Evolutionary conservation across 257 asterid genomes (phyloP).

Genomic region (Ilex asprella): DNA sequence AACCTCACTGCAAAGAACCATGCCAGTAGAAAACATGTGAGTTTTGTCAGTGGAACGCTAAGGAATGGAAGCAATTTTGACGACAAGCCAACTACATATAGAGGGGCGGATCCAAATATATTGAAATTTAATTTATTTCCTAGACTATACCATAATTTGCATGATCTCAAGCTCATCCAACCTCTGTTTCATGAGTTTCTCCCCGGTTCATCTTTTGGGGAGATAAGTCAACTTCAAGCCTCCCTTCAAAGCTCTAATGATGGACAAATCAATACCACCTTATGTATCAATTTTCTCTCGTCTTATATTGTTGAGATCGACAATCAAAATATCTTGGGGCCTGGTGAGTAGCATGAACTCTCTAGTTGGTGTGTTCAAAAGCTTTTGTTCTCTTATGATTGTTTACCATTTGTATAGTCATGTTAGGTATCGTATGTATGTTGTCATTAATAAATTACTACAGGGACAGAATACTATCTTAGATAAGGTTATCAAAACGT

Average conservation of each 20-base stretch:
- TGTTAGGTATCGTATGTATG: no score
- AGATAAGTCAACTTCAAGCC: conserved; percentile 51
- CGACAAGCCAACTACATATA: conserved; percentile 50
- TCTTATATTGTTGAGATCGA: conserved; percentile 77
- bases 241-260: conserved; percentile 57
- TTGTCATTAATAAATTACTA: no score
- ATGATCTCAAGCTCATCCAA: conserved; percentile 71
- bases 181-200: conserved; percentile 88
- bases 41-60: conserved; percentile 74
- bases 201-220: conserved; percentile 74
- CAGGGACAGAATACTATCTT: no score
- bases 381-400: no score
- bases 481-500: no score
- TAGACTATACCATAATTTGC: conserved; percentile 60
- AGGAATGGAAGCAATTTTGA: conserved; percentile 49
- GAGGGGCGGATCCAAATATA: conserved; percentile 72
- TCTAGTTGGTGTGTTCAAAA: no score
- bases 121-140: conserved; percentile 84
- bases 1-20: conserved; percentile 72
- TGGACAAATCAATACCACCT: conserved; percentile 77
- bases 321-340: conserved; percentile 62
- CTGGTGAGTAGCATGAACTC: conserved; percentile 52
- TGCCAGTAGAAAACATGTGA: conserved; percentile 53
- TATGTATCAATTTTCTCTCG: conserved; percentile 73
- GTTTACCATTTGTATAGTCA: no score